Evolutionary conservation across 768 basidiomycete genomes (phyloP), one percentile per base, ranked within the genome.

Genomic region (Lactarius psammicola): DNA sequence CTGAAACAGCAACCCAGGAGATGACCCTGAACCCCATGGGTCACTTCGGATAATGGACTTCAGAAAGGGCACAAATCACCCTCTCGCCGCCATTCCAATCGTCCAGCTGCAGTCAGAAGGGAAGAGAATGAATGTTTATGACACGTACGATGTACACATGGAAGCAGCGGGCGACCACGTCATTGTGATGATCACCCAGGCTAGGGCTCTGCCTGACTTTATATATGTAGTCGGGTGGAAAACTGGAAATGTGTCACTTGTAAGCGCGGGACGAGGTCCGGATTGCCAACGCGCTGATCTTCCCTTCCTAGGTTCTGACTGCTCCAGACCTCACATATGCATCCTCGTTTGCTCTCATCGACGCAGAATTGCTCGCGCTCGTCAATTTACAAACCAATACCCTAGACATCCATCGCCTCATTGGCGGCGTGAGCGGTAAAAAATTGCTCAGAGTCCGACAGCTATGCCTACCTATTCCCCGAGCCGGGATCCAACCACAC

Each of bases 321-420:
- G 57, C 53, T 10, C 66, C 66, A 6, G 66, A 67, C n/a, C 62
- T 67, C 51, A 67, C 57, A 51, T 67, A 63, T 46, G 57, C 66
- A 30, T 30, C 66, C 20, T 59, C 66, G n/a, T 67, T 67, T 63
- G 51, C 53, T 36, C 66, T 67, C n/a, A 23, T 67, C 51, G 26
- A 67, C 51, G n/a, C 51, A 11, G 51, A 42, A 42, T 23, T 31
- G 58, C 40, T 67, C 30, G 51, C 40, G 42, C 62, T 67, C 33
- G 33, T 63, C 51, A 67, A 67, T 49, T 18, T 67, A 36, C 66
- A 38, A 31, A 49, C 33, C 4, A 59, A 59, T 15, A 55, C 61
- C 0, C 34, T 67, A 46, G 66, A 67, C 6, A n/a, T 67, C 26
- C 53, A 67, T 56, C 61, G 56, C 53, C 58, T 67, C 56, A n/a